Evolutionary conservation across 2,329 filamentous ascomycete genomes (phyloP).

Genomic region (Cercospora beticola): DNA sequence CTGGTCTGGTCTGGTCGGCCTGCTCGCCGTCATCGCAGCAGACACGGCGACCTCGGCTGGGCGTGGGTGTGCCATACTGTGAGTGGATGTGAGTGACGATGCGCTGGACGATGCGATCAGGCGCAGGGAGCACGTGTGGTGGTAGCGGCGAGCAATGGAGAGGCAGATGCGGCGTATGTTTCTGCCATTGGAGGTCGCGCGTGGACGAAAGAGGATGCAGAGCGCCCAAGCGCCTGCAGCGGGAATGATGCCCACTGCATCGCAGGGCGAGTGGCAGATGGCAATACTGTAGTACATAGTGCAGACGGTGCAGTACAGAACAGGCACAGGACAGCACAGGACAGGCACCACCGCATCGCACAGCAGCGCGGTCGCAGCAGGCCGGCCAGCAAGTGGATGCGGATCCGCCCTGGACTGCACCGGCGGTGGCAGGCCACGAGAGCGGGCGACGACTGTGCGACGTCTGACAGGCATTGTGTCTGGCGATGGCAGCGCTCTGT

Average conservation of each 20-base stretch:
- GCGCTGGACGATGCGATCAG: slow-evolving; percentile 1
- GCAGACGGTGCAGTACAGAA: neutral
- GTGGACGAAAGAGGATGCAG: slow-evolving; percentile 5
- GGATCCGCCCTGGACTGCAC: neutral
- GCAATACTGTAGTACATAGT: neutral
- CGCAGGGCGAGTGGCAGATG: slow-evolving; percentile 6
- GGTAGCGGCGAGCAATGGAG: slow-evolving; percentile 21
- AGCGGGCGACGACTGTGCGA: neutral
- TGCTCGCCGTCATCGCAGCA: neutral
- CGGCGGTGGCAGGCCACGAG: neutral
- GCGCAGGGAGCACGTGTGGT: slow-evolving; percentile 8
- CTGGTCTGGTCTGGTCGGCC: neutral
- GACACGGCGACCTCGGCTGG: neutral
- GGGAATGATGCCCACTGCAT: slow-evolving; percentile 20
- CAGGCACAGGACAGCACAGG: neutral
- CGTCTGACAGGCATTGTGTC: neutral
- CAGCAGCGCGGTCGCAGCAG: neutral
- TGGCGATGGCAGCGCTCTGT: neutral
- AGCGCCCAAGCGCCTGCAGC: slow-evolving; percentile 22
- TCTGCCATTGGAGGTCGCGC: slow-evolving; percentile 24
- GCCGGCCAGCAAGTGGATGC: neutral
- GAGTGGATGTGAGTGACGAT: neutral
- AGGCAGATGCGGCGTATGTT: slow-evolving; percentile 15
- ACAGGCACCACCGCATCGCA: neutral
- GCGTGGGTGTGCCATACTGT: neutral